These are phyloP conservation scores for Phaeodactylum tricornutum DNA, from an alignment of 108 stramenopile species.

Conservation along the genomic window DNA sequence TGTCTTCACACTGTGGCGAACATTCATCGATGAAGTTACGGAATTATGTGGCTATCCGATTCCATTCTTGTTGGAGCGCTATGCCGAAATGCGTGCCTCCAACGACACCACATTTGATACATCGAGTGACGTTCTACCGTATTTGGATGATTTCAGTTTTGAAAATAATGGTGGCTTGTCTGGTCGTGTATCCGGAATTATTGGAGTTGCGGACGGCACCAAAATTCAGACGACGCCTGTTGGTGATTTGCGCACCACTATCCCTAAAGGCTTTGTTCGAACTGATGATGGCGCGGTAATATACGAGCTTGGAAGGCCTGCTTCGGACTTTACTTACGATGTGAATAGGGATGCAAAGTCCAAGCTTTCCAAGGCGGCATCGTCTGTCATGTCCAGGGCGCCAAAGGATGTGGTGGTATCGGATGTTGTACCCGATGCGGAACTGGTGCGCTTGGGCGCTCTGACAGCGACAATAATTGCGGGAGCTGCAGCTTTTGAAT, in stretches of 20 bases:
- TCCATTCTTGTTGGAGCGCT: slow-evolving; percentile 31
- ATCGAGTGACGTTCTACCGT: slow-evolving; percentile 28
- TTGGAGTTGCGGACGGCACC: slow-evolving; percentile 70
- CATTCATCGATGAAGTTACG: slow-evolving; percentile 46
- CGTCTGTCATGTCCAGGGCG: neutral
- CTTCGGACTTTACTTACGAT: neutral
- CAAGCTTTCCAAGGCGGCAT: neutral
- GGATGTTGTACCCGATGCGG: slow-evolving; percentile 8
- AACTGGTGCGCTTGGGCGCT: slow-evolving; percentile 44
- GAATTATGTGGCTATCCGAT: slow-evolving; percentile 68
- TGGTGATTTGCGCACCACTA: slow-evolving; percentile 30
- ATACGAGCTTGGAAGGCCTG: slow-evolving; percentile 54
- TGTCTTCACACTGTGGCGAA: slow-evolving; percentile 55
- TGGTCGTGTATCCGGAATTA: slow-evolving; percentile 51
- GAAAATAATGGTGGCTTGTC: slow-evolving; percentile 41
- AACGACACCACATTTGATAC: neutral
- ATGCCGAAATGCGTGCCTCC: slow-evolving; percentile 4
- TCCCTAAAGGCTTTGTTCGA: slow-evolving; percentile 57
- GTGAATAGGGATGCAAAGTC: too few species aligned
- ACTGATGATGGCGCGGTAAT: slow-evolving; percentile 34
- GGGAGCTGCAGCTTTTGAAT: slow-evolving; percentile 55
- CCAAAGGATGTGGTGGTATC: neutral
- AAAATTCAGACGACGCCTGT: slow-evolving; percentile 46
- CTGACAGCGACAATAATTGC: slow-evolving; percentile 49
- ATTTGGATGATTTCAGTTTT: slow-evolving; percentile 71